Percentiles rank a stretch among this genome's conserved stretches.
Conservation (phyloP, 2,329 filamentous ascomycete genomes). For the Nigrograna mackinnonii region DNA sequence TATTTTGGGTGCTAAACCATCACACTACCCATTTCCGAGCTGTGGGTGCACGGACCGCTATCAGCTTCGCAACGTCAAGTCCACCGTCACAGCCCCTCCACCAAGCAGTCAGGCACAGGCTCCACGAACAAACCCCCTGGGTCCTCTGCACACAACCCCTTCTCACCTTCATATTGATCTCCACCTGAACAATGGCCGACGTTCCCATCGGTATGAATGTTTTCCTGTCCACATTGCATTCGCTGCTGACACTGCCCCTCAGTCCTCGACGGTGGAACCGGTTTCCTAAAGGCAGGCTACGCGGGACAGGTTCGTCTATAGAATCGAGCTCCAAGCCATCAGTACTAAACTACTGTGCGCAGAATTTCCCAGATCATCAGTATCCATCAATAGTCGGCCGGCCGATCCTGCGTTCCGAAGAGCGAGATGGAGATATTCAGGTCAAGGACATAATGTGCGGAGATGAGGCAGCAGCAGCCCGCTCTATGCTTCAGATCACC, state of each 20-base stretch:
- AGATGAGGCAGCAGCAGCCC: slow-evolving; percentile 92
- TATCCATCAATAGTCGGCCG: slow-evolving; percentile 98
- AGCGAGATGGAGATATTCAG: slow-evolving; percentile 72
- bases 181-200: slow-evolving; percentile 47
- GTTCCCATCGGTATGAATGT: slow-evolving; percentile 51
- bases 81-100: slow-evolving; percentile 26
- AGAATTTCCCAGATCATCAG: slow-evolving; percentile 99
- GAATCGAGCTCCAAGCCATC: too few species aligned
- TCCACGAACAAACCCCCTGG: slow-evolving; percentile 18
- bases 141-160: slow-evolving; percentile 9
- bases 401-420: slow-evolving; percentile 95
- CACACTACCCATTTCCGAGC: background rate
- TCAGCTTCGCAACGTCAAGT: slow-evolving; percentile 39
- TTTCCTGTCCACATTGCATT: slow-evolving; percentile 8
- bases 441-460: slow-evolving; percentile 99
- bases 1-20: too few species aligned
- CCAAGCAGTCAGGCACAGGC: slow-evolving; percentile 13
- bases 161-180: slow-evolving; percentile 11
- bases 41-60: slow-evolving; percentile 21
- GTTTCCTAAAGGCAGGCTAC: slow-evolving; percentile 99
- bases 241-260: slow-evolving; percentile 33
- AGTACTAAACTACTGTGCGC: slow-evolving; percentile 6
- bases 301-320: slow-evolving; percentile 72
- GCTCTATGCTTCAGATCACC: slow-evolving; percentile 97
- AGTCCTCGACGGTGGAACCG: slow-evolving; percentile 99